Percentiles rank a stretch among this genome's conserved stretches.
These are phyloP conservation scores for Rhynchosporium graminicola DNA, from an alignment of 2,329 filamentous ascomycete species.

Conservation along the genomic window DNA sequence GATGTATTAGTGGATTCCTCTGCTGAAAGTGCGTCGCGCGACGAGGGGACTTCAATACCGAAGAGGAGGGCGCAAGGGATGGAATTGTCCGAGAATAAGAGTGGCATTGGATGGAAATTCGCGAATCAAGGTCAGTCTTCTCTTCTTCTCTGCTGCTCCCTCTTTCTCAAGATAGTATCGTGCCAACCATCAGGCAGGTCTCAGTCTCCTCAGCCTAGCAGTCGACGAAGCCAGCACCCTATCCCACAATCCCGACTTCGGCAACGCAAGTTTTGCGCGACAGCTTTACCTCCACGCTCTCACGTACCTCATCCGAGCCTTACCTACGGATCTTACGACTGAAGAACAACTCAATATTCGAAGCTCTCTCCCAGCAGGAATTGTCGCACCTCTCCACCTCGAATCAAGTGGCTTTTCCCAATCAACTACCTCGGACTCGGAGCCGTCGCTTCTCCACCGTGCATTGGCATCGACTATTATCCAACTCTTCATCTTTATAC, in stretches of 20 bases:
- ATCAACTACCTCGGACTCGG: slow-evolving; percentile 19
- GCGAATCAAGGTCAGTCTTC: slow-evolving; percentile 48
- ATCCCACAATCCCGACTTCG: slow-evolving; percentile 37
- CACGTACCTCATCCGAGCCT: slow-evolving; percentile 62
- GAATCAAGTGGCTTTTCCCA: slow-evolving; percentile 15
- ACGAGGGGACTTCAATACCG: slow-evolving; percentile 26
- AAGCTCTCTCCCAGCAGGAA: slow-evolving; percentile 49
- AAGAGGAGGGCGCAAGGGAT: slow-evolving; percentile 13
- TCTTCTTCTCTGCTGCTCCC: too few species aligned
- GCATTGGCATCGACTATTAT: slow-evolving; percentile 57
- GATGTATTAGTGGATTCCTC: slow-evolving; percentile 27
- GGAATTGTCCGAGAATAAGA: slow-evolving; percentile 33
- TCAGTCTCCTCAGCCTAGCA: slow-evolving; percentile 49
- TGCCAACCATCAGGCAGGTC: slow-evolving; percentile 40
- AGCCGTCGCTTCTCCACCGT: slow-evolving; percentile 58
- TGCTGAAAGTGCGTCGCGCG: slow-evolving; percentile 26
- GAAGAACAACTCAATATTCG: slow-evolving; percentile 56
- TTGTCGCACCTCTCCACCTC: slow-evolving; percentile 32
- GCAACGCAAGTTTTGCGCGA: slow-evolving; percentile 52
- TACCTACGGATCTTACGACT: slow-evolving; percentile 57
- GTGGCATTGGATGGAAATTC: slow-evolving; percentile 53
- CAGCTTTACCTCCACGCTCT: slow-evolving; percentile 65
- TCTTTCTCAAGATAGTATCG: too few species aligned
- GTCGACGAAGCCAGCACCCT: slow-evolving; percentile 46
- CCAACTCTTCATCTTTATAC: slow-evolving; percentile 58